Conservation (phyloP, 768 basidiomycete species). For the Albatrellus ellisii region DNA sequence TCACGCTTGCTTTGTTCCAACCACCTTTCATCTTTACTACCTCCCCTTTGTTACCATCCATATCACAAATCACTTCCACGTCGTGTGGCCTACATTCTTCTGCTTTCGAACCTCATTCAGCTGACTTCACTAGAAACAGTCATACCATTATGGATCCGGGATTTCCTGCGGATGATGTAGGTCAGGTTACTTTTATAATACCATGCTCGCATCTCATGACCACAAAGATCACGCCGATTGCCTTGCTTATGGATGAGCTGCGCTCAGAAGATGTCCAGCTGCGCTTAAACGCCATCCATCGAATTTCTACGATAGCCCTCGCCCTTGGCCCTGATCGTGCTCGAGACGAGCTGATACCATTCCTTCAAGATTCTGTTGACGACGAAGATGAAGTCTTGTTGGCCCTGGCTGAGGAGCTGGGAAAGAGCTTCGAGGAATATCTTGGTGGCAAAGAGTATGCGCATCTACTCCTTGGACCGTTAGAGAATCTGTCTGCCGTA, state of each 20-base stretch:
- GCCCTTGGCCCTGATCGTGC: conserved; percentile 93
- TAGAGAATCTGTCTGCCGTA: conserved; percentile 92
- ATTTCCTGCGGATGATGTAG: conserved; percentile 56
- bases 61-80: too few species aligned
- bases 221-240: conserved; percentile 78
- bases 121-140: conserved; percentile 3
- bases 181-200: conserved; percentile 17
- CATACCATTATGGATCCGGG: conserved; percentile 45
- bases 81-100: too few species aligned
- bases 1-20: too few species aligned
- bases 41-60: too few species aligned
- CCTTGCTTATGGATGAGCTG: conserved; percentile 95
- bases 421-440: conserved; percentile 86
- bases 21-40: too few species aligned
- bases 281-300: conserved; percentile 92
- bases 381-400: conserved; percentile 98
- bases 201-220: not conserved
- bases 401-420: conserved; percentile 91
- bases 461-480: conserved; percentile 77
- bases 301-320: conserved; percentile 94
- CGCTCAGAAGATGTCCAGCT: conserved; percentile 96
- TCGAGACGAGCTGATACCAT: conserved; percentile 89
- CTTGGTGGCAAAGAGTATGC: conserved; percentile 83
- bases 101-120: too few species aligned
- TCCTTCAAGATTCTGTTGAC: conserved; percentile 97